A percentile compares a stretch with the other conserved stretches of the same genome.
phyloP scores from a whole-genome alignment of 2,329 filamentous ascomycete species.

The Aspergillus costaricaensis region DNA sequence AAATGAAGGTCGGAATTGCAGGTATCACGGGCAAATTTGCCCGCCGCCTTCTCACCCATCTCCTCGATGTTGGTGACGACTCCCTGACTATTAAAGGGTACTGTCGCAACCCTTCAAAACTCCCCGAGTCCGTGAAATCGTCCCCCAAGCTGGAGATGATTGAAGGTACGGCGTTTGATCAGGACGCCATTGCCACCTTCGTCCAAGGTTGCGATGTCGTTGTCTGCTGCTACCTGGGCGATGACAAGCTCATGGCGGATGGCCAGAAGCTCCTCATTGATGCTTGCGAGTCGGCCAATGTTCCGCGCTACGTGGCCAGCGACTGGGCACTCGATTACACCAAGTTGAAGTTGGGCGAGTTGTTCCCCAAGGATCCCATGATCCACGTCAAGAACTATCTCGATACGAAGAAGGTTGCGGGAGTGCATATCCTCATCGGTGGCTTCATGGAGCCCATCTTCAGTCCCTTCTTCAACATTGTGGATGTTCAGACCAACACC shows the following conservation, averaged over 20 bases:
- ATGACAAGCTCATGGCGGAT: conserved; percentile 42
- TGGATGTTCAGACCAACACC: conserved; percentile 25
- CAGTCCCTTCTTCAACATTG: conserved; percentile 27
- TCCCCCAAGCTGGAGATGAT: conserved; percentile 19
- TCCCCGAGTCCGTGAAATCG: conserved; percentile 21
- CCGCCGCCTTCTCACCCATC: conserved; percentile 28
- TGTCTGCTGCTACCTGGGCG: conserved; percentile 46
- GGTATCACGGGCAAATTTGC: conserved; percentile 41
- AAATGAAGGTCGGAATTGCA: conserved; percentile 30
- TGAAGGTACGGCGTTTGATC: conserved; percentile 30
- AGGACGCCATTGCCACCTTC: conserved; percentile 27
- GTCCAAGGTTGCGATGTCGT: conserved; percentile 37
- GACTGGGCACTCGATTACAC: conserved; percentile 48
- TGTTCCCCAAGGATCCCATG: conserved; percentile 45
- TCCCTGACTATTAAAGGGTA: conserved; percentile 29
- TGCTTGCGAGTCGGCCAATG: conserved; percentile 36
- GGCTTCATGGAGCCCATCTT: conserved; percentile 38
- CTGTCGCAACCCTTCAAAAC: conserved; percentile 31
- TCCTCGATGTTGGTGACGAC: conserved; percentile 28
- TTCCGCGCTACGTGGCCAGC: conserved; percentile 45
- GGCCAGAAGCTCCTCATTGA: conserved; percentile 48
- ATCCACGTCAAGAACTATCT: conserved; percentile 44
- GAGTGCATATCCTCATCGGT: conserved; percentile 46
- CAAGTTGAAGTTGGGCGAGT: conserved; percentile 39
- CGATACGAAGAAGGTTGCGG: conserved; percentile 39